Percentiles rank a stretch among this genome's conserved stretches.
phyloP scores from a whole-genome alignment of 495 filamentous ascomycete species.

The Letharia lupina region DNA sequence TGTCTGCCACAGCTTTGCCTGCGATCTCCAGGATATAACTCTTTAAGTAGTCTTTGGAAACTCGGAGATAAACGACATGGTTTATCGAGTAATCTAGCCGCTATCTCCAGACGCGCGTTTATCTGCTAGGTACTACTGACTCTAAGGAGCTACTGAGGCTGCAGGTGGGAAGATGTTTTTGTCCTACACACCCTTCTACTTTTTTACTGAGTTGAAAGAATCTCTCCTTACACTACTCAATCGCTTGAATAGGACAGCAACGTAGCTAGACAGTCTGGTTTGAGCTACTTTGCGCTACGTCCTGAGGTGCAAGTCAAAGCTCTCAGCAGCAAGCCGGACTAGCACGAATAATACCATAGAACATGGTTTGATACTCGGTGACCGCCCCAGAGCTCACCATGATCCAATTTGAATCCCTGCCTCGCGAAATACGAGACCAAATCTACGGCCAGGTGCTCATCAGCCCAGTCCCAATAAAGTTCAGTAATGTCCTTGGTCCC shows the following conservation, averaged over 20 bases:
- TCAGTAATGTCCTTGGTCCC: slow-evolving; percentile 1
- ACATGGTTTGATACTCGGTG: neutral
- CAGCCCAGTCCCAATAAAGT: neutral
- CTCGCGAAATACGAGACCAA: slow-evolving; percentile 1
- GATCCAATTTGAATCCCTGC: neutral
- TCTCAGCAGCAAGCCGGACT: neutral
- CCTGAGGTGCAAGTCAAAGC: neutral
- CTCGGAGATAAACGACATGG: too few relatives aligned
- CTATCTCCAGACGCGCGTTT: neutral
- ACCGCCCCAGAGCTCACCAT: neutral
- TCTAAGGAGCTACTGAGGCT: too few relatives aligned
- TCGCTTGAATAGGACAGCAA: too few relatives aligned
- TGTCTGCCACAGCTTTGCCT: neutral
- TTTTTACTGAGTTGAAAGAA: too few relatives aligned
- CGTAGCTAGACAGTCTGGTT: neutral
- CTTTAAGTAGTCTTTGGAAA: neutral
- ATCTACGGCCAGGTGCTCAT: slow-evolving; percentile 1
- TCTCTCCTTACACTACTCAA: too few relatives aligned
- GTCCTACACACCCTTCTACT: too few relatives aligned
- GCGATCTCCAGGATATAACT: neutral
- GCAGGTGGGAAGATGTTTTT: too few relatives aligned
- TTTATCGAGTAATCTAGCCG: neutral
- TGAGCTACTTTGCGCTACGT: neutral
- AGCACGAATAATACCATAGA: neutral
- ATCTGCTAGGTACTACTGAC: too few relatives aligned